Evolutionary conservation across 805 yeast species (phyloP).

Genomic region (Kluyveromyces lactis): DNA sequence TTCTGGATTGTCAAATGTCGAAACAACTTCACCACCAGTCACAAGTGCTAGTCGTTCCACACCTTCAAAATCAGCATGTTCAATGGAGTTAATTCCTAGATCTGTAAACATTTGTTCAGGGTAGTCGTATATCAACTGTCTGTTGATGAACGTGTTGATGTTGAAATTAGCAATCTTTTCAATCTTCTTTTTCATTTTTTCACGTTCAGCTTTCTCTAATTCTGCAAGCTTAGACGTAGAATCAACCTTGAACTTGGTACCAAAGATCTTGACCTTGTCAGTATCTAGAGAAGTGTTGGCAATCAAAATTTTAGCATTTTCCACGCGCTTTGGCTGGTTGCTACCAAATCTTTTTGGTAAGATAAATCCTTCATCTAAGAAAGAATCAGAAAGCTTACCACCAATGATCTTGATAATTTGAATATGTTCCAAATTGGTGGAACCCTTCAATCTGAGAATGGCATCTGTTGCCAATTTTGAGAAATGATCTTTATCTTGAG

Average conservation of each 20-base stretch:
- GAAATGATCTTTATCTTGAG: slow-evolving; percentile 91
- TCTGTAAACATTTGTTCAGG: slow-evolving; percentile 95
- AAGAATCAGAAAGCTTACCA: slow-evolving; percentile 85
- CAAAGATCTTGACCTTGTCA: slow-evolving; percentile 94
- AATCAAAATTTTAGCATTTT: slow-evolving; percentile 78
- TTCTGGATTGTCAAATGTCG: slow-evolving; percentile 91
- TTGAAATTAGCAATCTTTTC: slow-evolving; percentile 83
- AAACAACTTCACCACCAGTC: slow-evolving; percentile 96
- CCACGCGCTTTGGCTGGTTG: slow-evolving; percentile 79
- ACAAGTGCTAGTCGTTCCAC: slow-evolving; percentile 93
- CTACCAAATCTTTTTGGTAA: slow-evolving; percentile 89
- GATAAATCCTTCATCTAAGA: slow-evolving; percentile 92
- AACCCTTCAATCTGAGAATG: slow-evolving; percentile 75
- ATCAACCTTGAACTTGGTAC: slow-evolving; percentile 95
- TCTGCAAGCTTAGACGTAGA: slow-evolving; percentile 91
- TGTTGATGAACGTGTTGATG: slow-evolving; percentile 83
- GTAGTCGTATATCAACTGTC: slow-evolving; percentile 95
- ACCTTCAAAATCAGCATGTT: slow-evolving; percentile 98
- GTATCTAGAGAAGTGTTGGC: slow-evolving; percentile 97
- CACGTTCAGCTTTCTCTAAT: slow-evolving; percentile 87
- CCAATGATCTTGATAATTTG: slow-evolving; percentile 92
- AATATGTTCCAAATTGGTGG: slow-evolving; percentile 83
- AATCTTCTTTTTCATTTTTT: slow-evolving; percentile 84
- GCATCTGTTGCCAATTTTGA: slow-evolving; percentile 92
- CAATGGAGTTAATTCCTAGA: slow-evolving; percentile 79